Base-by-base conservation (phyloP, 148 eudicot species). In the Tetragonia tetragonoides region DNA sequence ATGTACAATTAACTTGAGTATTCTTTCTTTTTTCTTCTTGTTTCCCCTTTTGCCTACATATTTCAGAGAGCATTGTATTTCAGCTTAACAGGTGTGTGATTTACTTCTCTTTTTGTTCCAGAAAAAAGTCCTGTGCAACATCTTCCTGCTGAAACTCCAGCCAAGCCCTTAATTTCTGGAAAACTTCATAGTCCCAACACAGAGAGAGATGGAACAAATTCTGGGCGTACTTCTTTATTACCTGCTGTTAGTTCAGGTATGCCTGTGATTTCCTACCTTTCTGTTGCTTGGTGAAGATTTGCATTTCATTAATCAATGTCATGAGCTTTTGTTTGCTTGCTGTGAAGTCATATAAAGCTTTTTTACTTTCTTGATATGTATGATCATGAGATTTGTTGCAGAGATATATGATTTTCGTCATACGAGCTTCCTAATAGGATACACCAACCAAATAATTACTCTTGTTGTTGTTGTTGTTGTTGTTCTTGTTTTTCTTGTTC, bases 221-320 rank as follows among this genome's bases (percentile, higher is more conserved):
- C 73, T 20, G 62, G 21, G 74, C 40, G 10, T 56, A 39, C 76
- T 17, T 66, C 73, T 81, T 9, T 14, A 57, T 54, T 12, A 23
- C 21, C 24, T 65, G 39, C 62, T 81, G 77, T 28, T 65, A 66
- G 60, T 63, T 76, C 80, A 56, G 77, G 83, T 76, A 76, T 44
- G 42, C 56, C 28, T 69, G 21, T 47, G 24, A 21, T 34, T 51
- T 23, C 10, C 38, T 75, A 56, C 57, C 18, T 21, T 0, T 23
- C 44, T 63, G 44, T 51, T 59, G 38, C n/a, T 56, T 18, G 20
- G n/a, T 56, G 16, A 18, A 15, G n/a, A 56, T 56, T 18, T 56
- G 60, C 60, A 56, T 56, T 56, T 16, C 2, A 11, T 53, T 53
- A 15, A 53, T 14, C 17, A 10, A 53, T 53, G 49, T 5, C 6